Evolutionary conservation across 179 eudicot genomes (phyloP).

Genomic region (Camellia oleifera): DNA sequence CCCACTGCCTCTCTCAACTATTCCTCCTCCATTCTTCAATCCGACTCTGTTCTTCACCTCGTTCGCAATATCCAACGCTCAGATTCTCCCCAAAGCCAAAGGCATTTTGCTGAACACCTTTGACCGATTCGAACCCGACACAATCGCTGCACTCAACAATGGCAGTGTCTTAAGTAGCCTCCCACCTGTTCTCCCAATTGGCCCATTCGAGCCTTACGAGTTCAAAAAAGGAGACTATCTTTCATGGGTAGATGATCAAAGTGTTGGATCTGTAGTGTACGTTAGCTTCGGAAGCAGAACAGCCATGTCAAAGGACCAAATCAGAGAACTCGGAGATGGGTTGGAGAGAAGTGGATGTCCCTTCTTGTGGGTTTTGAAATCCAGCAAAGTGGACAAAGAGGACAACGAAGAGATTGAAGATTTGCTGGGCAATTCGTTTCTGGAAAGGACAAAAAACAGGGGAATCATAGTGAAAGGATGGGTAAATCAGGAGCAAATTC

Average conservation of each 20-base stretch:
- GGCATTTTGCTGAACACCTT: conserved; percentile 50
- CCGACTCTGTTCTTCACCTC: conserved; percentile 30
- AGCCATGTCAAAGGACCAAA: too few relatives aligned
- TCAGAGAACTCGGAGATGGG: too few relatives aligned
- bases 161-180: too few relatives aligned
- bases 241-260: too few relatives aligned
- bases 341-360: too few relatives aligned
- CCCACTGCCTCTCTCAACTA: conserved; percentile 23
- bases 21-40: conserved; percentile 42
- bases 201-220: conserved; percentile 35
- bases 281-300: too few relatives aligned
- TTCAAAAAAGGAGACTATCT: background rate
- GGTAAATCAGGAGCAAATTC: conserved; percentile 54
- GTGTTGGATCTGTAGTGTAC: too few relatives aligned
- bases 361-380: too few relatives aligned
- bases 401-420: background rate
- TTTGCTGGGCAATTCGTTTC: conserved; percentile 33
- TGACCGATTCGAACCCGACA: conserved; percentile 37
- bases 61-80: conserved; percentile 20
- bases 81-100: conserved; percentile 16
- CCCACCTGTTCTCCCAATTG: conserved; percentile 17
- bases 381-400: too few relatives aligned
- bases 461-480: conserved; percentile 52
- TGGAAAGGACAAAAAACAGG: conserved; percentile 24
- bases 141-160: conserved; percentile 22